Evolutionary conservation across 2,329 filamentous ascomycete species (phyloP), one percentile per base, ranked within the genome.

Genomic region (Huntiella savannae): DNA sequence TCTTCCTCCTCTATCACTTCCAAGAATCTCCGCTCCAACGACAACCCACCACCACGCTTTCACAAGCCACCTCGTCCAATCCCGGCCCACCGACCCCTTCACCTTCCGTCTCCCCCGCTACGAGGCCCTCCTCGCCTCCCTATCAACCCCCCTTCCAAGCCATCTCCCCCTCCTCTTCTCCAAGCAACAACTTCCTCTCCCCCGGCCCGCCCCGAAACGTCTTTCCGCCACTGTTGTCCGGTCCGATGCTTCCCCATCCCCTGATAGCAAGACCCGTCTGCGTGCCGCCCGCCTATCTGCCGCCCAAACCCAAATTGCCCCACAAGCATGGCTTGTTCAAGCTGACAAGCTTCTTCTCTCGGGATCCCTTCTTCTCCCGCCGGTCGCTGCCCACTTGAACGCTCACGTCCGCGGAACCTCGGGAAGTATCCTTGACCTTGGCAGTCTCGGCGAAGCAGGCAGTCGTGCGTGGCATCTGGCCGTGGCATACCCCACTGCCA

Each of bases 381-480:
- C 77, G 12, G 68, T 80, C 38, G 69, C 73, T 46, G 77, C 78
- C 60, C 70, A 71, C 15, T 67, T 79, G 35, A 19, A 19, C 17
- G 68, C 37, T 5, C 17, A 22, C 4, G 38, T 39, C 2, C 48
- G 43, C 22, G 44, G 22, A 4, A 43, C 33, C 10, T 70, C 77
- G 17, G 65, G 77, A 3, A 69, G 81, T 33, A 79, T 95, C 48
- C 72, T 96, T 19, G 88, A 96, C 58, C 76, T 95, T 33, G 86
- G 83, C 42, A 87, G 87, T 39, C 79, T 88, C 57, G 71, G 80
- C 0, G 13, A n/a, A 2, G 76, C 82, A 11, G 88, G 85, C 58
- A 86, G 93, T 61, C 98, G 91, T 91, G 88, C 83, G 16, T 98
- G 91, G 91, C 79, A 91, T 58, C 82, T 85, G 49, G 86, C 91